These are phyloP conservation scores for Penicillium sp. DNA, from an alignment of 2,329 filamentous ascomycete species.

Conservation along the genomic window DNA sequence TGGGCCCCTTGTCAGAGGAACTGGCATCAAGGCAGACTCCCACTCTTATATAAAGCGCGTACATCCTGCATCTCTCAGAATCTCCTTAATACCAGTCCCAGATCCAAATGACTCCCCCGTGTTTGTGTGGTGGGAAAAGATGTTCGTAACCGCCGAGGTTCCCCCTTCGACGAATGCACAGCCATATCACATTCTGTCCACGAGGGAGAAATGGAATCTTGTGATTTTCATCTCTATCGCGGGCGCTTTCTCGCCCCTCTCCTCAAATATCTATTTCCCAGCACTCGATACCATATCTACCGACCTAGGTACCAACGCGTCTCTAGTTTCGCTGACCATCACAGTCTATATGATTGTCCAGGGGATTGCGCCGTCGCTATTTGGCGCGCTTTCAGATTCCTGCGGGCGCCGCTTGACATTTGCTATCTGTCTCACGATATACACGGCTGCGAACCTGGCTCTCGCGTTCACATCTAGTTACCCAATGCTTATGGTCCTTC, in stretches of 20 bases:
- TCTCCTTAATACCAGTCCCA: no score
- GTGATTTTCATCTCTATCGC: slow-evolving; percentile 34
- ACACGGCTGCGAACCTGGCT: slow-evolving; percentile 53
- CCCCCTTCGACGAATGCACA: no score
- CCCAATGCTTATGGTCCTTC: slow-evolving; percentile 17
- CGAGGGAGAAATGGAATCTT: slow-evolving; percentile 42
- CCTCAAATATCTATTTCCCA: slow-evolving; percentile 54
- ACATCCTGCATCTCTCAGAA: no score
- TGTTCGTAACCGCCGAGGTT: no score
- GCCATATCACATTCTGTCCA: slow-evolving; percentile 41
- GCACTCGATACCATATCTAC: slow-evolving; percentile 38
- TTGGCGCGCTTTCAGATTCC: slow-evolving; percentile 55
- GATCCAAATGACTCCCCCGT: no score
- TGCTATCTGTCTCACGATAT: slow-evolving; percentile 53
- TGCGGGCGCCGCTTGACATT: slow-evolving; percentile 54
- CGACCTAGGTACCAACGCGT: slow-evolving; percentile 33
- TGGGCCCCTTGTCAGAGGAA: no score
- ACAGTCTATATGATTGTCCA: slow-evolving; percentile 57
- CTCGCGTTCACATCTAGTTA: slow-evolving; percentile 37
- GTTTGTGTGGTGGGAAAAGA: no score
- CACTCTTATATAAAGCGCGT: no score
- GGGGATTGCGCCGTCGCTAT: slow-evolving; percentile 56
- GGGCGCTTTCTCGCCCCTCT: slow-evolving; percentile 45
- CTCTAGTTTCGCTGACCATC: slow-evolving; percentile 41
- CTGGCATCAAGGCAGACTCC: no score